These are phyloP conservation scores for Cordyceps farinosa DNA, from an alignment of 2,329 filamentous ascomycete genomes.

Conservation along the genomic window DNA sequence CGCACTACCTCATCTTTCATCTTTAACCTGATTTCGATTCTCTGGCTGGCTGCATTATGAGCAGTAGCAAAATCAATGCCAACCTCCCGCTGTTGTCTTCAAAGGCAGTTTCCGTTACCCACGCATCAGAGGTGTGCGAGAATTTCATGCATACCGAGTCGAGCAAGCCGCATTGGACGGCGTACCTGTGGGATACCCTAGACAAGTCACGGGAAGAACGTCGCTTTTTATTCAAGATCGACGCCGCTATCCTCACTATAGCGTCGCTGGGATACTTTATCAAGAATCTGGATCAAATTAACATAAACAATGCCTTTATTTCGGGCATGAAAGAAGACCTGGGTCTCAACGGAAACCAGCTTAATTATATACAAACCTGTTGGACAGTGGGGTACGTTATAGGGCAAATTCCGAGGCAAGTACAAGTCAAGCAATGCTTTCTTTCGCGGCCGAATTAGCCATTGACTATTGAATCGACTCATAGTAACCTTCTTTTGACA, in stretches of 20 bases:
- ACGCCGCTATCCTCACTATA: constrained; percentile 34
- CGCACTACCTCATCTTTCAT: not conserved
- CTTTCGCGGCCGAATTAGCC: too few species aligned
- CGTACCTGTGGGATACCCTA: not conserved
- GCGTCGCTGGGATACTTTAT: constrained; percentile 33
- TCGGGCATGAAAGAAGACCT: constrained; percentile 45
- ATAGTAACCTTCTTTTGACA: constrained; percentile 35
- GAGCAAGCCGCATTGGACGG: too few species aligned
- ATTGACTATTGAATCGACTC: not conserved
- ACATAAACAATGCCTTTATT: constrained; percentile 43
- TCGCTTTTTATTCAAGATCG: constrained; percentile 33
- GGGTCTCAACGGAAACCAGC: constrained; percentile 42
- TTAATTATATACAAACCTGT: constrained; percentile 51
- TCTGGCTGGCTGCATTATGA: not conserved
- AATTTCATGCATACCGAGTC: not conserved
- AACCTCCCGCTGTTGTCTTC: not conserved
- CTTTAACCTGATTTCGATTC: not conserved
- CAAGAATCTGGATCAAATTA: constrained; percentile 38
- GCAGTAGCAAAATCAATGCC: not conserved
- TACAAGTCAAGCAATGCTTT: not conserved
- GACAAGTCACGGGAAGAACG: constrained; percentile 28
- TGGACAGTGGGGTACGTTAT: constrained; percentile 61
- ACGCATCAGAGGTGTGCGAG: not conserved
- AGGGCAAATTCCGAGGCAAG: constrained; percentile 35
- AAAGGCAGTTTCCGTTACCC: not conserved